Evolutionary conservation across 257 asterid genomes (phyloP).

Genomic region (Thymus quinquecostatus): DNA sequence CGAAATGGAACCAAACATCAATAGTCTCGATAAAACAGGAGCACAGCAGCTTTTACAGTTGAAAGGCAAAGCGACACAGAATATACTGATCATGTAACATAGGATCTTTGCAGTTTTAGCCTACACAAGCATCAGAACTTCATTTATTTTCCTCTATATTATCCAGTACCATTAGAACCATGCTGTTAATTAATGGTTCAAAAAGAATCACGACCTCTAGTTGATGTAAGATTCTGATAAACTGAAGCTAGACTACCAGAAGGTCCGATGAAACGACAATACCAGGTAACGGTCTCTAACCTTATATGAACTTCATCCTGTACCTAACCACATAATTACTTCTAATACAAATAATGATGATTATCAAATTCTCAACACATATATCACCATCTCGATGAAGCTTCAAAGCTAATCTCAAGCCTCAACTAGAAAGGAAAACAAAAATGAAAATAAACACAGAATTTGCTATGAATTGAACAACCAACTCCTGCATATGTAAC

Average conservation of each 20-base stretch:
- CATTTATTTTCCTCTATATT: background rate
- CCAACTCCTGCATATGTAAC: background rate
- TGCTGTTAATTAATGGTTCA: background rate
- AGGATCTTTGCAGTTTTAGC: background rate
- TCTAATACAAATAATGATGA: no score
- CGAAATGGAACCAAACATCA: background rate
- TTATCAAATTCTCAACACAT: background rate
- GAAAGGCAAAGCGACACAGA: background rate
- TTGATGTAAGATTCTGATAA: background rate
- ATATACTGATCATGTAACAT: background rate
- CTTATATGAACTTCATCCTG: background rate
- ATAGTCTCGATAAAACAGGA: background rate
- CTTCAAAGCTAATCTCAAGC: background rate
- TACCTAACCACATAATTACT: background rate
- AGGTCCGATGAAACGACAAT: background rate
- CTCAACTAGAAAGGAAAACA: background rate
- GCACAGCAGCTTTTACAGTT: background rate
- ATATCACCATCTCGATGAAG: background rate
- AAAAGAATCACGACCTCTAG: constrained; percentile 9
- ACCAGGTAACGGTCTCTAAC: constrained; percentile 10
- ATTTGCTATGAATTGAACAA: background rate
- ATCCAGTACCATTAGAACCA: background rate
- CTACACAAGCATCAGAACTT: background rate
- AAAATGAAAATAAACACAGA: background rate
- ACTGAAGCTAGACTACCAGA: constrained; percentile 3